phyloP scores from a whole-genome alignment of 1,284 basidiomycete species.

The Entoloma clypeatum region DNA sequence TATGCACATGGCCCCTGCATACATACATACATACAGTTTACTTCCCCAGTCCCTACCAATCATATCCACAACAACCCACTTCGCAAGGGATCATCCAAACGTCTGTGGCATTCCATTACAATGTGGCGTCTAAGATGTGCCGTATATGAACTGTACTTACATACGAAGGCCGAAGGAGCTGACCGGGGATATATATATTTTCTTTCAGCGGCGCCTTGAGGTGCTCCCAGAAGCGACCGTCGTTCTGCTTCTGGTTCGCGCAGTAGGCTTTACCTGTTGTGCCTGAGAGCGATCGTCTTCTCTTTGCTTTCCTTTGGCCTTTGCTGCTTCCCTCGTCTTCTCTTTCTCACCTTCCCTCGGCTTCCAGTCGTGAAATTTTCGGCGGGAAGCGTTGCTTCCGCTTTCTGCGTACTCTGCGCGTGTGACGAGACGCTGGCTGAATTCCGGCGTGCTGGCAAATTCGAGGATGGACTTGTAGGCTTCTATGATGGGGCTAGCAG shows the following conservation, averaged over 20 bases:
- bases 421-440: slow-evolving; percentile 57
- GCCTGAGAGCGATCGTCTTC: slow-evolving; percentile 32
- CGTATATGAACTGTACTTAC: too few relatives aligned
- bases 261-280: slow-evolving; percentile 16
- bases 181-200: too few relatives aligned
- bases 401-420: slow-evolving; percentile 79
- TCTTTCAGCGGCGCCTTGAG: slow-evolving; percentile 27
- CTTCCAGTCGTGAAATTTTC: slow-evolving; percentile 55
- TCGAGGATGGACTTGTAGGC: slow-evolving; percentile 66
- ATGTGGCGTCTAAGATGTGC: too few relatives aligned
- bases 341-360: slow-evolving; percentile 33
- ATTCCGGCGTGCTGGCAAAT: slow-evolving; percentile 53
- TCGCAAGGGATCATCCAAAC: too few relatives aligned
- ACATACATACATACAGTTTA: too few relatives aligned
- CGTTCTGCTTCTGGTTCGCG: slow-evolving; percentile 22
- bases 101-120: too few relatives aligned
- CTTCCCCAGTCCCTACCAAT: too few relatives aligned
- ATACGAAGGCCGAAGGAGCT: too few relatives aligned
- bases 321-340: slow-evolving; percentile 25
- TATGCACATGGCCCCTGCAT: too few relatives aligned
- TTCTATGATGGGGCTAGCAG: slow-evolving; percentile 67
- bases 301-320: slow-evolving; percentile 30
- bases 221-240: slow-evolving; percentile 19
- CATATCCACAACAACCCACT: too few relatives aligned
- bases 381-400: slow-evolving; percentile 69